Base-by-base conservation (phyloP, 2,329 filamentous ascomycete species). In the Tolypocladium nubicola region DNA sequence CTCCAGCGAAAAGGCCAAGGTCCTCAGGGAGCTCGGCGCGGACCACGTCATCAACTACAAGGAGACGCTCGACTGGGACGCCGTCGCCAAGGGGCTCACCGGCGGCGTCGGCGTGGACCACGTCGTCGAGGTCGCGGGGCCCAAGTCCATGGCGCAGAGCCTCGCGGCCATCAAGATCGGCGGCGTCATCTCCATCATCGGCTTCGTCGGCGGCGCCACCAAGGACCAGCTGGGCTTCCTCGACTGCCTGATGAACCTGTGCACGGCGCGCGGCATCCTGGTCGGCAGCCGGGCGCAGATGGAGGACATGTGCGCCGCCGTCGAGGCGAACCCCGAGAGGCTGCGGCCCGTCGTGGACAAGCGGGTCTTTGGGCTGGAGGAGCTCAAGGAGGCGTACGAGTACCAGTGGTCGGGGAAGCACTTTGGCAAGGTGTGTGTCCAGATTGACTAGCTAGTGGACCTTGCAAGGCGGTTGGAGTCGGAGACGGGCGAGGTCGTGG, bases 1-100 rank as follows among this genome's bases (percentile, higher is more conserved):
- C 23, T 75, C 75, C 10, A 64, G 65, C 37, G 73, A 71, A n/a
- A 80, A 79, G 68, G 73, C 67, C 38, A 68, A 71, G 62, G 61
- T 66, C 13, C 68, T 79, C 41, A 71, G 71, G 69, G 70, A 73
- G 65, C 72, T 80, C 16, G 78, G 77, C 33, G 78, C 77, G 8
- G 73, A 77, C 64, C 73, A 79, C 65, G 71, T 79, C 59, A 70
- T 80, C 63, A 79, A 79, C 69, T 80, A 80, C 71, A 72, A 68
- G 53, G 72, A 76, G 58, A 73, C 72, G 41, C 62, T 68, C 4
- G 70, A 73, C 61, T 79, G 77, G 77, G 78, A 77, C 38, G 67
- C 68, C 60, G 71, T 73, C 54, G 77, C 75, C 33, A 73, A 70
- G 65, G 64, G 69, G 58, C 61, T 79, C 37, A 76, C 73, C 0